Evolutionary conservation across 441 rosid genomes (phyloP).

Genomic region (Rhodomyrtus psidioides): DNA sequence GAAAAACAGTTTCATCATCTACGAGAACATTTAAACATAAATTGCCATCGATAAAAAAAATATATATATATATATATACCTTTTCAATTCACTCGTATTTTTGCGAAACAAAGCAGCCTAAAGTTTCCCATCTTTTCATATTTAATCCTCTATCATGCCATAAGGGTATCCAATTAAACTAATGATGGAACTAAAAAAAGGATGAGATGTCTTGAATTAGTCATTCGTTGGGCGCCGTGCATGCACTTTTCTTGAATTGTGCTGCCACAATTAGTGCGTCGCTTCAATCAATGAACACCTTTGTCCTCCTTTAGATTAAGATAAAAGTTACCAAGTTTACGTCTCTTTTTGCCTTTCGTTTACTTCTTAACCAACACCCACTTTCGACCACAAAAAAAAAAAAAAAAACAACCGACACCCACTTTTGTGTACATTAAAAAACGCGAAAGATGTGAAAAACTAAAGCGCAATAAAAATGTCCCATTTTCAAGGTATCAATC

Average conservation of each 20-base stretch:
- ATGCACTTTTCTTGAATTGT: background rate
- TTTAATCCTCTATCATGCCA: background rate
- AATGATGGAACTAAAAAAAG: background rate
- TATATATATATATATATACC: too few species aligned
- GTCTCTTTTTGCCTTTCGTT: background rate
- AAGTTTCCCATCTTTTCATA: too few species aligned
- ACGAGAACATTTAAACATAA: too few species aligned
- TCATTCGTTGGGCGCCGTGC: background rate
- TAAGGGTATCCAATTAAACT: background rate
- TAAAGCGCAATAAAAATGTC: too few species aligned
- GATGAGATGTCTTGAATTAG: background rate
- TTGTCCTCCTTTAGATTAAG: background rate
- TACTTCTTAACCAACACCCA: background rate
- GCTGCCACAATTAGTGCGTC: too few species aligned
- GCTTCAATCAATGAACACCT: background rate
- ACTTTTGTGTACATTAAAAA: background rate
- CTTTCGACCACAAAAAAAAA: too few species aligned
- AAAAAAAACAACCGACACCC: background rate
- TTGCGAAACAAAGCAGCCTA: too few species aligned
- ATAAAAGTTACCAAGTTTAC: background rate
- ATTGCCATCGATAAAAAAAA: too few species aligned
- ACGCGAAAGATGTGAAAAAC: background rate
- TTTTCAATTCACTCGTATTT: too few species aligned
- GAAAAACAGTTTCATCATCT: too few species aligned
- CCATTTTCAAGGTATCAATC: too few species aligned